These are phyloP conservation scores for Thecaphora thlaspeos DNA, from an alignment of 1,284 basidiomycete genomes.

Conservation along the genomic window DNA sequence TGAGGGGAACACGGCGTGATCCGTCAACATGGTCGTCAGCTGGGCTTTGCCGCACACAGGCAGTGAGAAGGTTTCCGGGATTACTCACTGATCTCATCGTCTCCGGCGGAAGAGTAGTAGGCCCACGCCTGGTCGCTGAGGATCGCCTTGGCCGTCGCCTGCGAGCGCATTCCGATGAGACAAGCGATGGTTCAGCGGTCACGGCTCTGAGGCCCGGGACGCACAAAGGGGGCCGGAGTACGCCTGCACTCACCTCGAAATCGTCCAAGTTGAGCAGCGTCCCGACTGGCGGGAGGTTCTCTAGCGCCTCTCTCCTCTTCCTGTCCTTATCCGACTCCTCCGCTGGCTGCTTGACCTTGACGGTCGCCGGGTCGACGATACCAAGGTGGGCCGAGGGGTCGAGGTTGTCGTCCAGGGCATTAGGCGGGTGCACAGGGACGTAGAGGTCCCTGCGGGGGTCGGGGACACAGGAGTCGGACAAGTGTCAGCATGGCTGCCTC, in stretches of 20 bases:
- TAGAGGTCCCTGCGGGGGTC: slow-evolving; percentile 30
- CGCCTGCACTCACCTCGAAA: slow-evolving; percentile 69
- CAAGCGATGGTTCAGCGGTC: too few species aligned
- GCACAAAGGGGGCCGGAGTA: neutral
- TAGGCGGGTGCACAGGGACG: slow-evolving; percentile 54
- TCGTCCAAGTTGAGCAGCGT: slow-evolving; percentile 84
- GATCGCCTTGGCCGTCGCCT: slow-evolving; percentile 36
- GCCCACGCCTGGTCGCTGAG: slow-evolving; percentile 54
- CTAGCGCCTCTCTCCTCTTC: slow-evolving; percentile 20
- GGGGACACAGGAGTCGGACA: neutral
- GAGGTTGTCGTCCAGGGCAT: slow-evolving; percentile 49
- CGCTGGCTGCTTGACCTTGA: slow-evolving; percentile 26
- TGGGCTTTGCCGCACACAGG: too few species aligned
- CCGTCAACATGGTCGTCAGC: too few species aligned
- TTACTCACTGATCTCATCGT: slow-evolving; percentile 63
- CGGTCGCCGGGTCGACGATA: slow-evolving; percentile 38
- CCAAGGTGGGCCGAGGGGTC: slow-evolving; percentile 43
- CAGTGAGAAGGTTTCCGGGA: slow-evolving; percentile 57
- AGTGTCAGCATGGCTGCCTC: slow-evolving; percentile 9
- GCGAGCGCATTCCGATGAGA: too few species aligned
- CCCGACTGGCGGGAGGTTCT: slow-evolving; percentile 66
- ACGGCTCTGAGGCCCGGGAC: too few species aligned
- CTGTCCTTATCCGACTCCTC: slow-evolving; percentile 31
- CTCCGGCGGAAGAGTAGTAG: slow-evolving; percentile 56
- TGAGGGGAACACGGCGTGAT: too few species aligned